These are phyloP conservation scores for Trebouxia gelatinosa DNA, from an alignment of 163 green algal species.

Conservation along the genomic window DNA sequence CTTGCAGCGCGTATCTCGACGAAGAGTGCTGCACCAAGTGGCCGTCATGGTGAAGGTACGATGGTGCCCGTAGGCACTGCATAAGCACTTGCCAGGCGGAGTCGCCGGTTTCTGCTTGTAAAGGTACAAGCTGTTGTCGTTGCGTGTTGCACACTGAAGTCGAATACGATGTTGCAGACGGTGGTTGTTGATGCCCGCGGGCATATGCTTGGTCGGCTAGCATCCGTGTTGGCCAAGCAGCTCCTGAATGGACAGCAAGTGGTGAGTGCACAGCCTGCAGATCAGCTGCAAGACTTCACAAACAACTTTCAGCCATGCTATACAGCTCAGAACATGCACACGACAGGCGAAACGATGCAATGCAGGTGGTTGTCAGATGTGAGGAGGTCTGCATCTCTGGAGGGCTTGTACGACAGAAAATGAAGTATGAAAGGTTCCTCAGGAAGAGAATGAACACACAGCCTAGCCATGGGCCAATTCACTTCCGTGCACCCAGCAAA, in stretches of 20 bases:
- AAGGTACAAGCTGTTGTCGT: too few relatives aligned
- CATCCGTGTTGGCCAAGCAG: conserved; percentile 97
- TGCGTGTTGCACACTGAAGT: not conserved
- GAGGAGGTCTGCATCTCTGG: conserved; percentile 97
- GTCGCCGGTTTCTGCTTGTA: not conserved
- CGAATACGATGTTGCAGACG: conserved; percentile 59
- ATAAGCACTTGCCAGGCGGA: not conserved
- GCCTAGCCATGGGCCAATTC: conserved; percentile 86
- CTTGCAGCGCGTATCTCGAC: too few relatives aligned
- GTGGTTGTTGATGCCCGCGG: conserved; percentile 92
- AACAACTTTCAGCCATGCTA: too few relatives aligned
- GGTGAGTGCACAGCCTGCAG: conserved; percentile 58
- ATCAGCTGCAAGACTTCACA: too few relatives aligned
- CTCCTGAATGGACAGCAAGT: conserved; percentile 92
- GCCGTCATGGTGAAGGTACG: too few relatives aligned
- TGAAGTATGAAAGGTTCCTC: conserved; percentile 97
- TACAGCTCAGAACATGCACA: too few relatives aligned
- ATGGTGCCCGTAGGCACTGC: too few relatives aligned
- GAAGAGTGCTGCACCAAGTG: too few relatives aligned
- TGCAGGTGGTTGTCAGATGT: conserved; percentile 85
- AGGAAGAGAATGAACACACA: conserved; percentile 95
- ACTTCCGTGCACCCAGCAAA: conserved; percentile 92
- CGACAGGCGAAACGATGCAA: too few relatives aligned
- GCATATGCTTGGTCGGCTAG: conserved; percentile 97
- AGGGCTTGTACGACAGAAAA: conserved; percentile 97